Conservation (phyloP, 1,284 basidiomycete genomes). For the Apiotrichum sp. region DNA sequence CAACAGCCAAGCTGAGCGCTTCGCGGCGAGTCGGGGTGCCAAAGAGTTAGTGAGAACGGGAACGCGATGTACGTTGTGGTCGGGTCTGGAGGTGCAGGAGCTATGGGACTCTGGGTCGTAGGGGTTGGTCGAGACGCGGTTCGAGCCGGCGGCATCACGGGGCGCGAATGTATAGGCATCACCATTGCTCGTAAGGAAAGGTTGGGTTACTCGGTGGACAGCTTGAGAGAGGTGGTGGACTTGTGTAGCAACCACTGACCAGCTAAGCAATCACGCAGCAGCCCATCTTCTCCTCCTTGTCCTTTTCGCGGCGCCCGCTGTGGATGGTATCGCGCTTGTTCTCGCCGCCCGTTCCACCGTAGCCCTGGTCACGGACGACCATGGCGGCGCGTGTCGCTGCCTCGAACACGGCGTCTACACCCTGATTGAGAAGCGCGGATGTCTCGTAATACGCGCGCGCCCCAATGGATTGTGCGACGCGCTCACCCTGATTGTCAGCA, state of each 20-base stretch:
- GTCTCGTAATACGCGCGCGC: conserved; percentile 91
- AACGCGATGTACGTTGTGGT: no score
- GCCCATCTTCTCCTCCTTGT: conserved; percentile 2
- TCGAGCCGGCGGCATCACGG: neutral
- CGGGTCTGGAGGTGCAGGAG: no score
- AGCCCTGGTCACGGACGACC: conserved; percentile 73
- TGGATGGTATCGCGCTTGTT: conserved; percentile 10
- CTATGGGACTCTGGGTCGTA: no score
- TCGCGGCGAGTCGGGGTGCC: no score
- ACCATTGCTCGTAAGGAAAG: neutral
- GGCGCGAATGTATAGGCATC: neutral
- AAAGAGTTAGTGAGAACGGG: no score
- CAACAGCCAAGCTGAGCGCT: neutral
- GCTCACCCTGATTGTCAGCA: conserved; percentile 66
- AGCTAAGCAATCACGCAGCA: conserved; percentile 14
- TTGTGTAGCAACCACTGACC: no score
- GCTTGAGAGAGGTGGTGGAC: no score
- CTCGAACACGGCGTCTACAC: conserved; percentile 93
- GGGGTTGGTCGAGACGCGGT: no score
- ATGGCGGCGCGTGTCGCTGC: conserved; percentile 88
- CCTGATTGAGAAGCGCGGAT: conserved; percentile 81
- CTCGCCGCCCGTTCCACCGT: conserved; percentile 38
- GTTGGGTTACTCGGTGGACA: no score
- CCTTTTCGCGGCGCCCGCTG: conserved; percentile 6
- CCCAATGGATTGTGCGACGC: conserved; percentile 71